phyloP scores from a whole-genome alignment of 139 green algal genomes.

The Tetradesmus lagerheimii region DNA sequence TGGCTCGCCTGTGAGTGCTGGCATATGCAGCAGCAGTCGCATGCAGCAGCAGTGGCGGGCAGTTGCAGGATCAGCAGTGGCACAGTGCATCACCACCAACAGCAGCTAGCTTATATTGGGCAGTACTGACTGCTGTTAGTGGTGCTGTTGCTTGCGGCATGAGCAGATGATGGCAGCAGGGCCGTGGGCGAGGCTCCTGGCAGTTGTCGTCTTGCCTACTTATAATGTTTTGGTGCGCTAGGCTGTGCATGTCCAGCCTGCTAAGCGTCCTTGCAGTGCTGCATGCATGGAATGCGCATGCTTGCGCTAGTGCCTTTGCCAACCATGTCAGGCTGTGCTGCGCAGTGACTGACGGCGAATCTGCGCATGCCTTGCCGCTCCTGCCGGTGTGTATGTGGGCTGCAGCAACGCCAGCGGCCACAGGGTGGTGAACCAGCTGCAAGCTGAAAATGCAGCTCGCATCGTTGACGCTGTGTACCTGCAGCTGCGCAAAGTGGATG shows the following conservation, averaged over 20 bases:
- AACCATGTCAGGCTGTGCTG: not conserved
- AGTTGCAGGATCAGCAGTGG: not conserved
- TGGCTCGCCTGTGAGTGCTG: not conserved
- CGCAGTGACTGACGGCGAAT: not conserved
- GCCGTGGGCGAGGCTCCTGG: no score
- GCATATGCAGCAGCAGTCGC: not conserved
- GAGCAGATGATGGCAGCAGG: not conserved
- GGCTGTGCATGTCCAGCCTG: no score
- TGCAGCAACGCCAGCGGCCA: slow-evolving; percentile 6
- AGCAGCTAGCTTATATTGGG: no score
- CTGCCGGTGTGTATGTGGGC: not conserved
- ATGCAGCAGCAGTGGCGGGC: not conserved
- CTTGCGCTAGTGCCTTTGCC: no score
- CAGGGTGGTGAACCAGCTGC: not conserved
- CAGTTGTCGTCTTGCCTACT: no score
- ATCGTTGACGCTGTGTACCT: slow-evolving; percentile 1
- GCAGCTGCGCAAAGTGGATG: not conserved
- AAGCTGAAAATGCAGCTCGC: not conserved
- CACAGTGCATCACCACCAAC: not conserved
- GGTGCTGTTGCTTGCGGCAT: no score
- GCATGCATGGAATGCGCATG: no score
- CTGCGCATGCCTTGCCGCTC: not conserved
- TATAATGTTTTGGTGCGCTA: no score
- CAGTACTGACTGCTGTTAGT: no score
- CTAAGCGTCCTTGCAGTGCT: no score